Evolutionary conservation across 148 eudicot species (phyloP).

Genomic region (Chenopodium album): DNA sequence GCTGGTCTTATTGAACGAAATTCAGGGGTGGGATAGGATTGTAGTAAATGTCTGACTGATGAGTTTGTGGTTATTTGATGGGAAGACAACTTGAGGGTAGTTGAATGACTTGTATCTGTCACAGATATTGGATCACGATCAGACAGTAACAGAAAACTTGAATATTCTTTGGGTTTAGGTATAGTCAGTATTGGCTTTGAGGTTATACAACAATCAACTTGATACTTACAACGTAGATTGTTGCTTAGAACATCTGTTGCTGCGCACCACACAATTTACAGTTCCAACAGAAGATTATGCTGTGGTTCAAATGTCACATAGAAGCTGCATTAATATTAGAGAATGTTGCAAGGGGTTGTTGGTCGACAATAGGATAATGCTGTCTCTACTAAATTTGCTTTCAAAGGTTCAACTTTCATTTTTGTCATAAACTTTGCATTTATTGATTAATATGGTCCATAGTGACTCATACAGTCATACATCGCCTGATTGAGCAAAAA

Average conservation of each 20-base stretch:
- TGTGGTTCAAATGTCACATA: conserved; percentile 1
- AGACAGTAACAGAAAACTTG: conserved; percentile 2
- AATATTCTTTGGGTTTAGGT: not conserved
- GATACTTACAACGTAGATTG: conserved; percentile 11
- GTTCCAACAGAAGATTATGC: not conserved
- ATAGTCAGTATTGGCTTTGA: not conserved
- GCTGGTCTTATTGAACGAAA: conserved; percentile 19
- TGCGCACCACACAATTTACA: conserved; percentile 12
- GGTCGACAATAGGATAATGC: not conserved
- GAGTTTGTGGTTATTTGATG: conserved; percentile 26
- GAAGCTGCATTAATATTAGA: not conserved
- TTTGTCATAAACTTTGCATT: not conserved
- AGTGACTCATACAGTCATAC: not conserved
- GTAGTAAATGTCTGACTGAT: conserved; percentile 22
- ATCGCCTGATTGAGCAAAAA: not conserved
- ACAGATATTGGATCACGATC: not conserved
- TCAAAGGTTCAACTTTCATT: not conserved
- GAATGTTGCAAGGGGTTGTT: not conserved
- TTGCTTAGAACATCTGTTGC: not conserved
- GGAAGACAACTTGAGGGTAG: conserved; percentile 21
- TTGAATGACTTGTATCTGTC: conserved; percentile 17
- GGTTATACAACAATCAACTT: conserved; percentile 11
- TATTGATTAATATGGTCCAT: not conserved
- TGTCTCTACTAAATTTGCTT: not conserved
- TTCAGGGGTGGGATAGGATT: conserved; percentile 21